A percentile compares a stretch with the other conserved stretches of the same genome.
Evolutionary conservation across 148 eudicot species (phyloP).

Genomic region (Polygonum maritimum): DNA sequence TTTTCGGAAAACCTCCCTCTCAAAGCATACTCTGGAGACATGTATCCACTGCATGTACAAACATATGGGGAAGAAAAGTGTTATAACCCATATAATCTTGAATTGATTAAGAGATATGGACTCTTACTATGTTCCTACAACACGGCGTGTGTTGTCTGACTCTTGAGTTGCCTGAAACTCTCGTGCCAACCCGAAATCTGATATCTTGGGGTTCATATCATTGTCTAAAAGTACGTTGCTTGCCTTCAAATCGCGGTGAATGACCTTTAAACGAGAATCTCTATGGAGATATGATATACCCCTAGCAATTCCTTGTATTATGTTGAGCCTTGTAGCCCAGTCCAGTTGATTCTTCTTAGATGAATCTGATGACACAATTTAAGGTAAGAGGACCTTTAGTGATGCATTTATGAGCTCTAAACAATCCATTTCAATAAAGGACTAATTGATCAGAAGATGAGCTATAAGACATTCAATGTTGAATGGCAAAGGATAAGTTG

Average conservation of each 20-base stretch:
- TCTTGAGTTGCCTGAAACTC: not conserved
- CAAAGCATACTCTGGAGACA: slow-evolving; percentile 14
- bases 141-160: not conserved
- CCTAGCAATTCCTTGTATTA: slow-evolving; percentile 21
- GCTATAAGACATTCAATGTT: too few relatives aligned
- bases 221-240: slow-evolving; percentile 23
- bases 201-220: slow-evolving; percentile 18
- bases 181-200: slow-evolving; percentile 12
- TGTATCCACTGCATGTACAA: not conserved
- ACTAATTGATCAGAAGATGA: too few relatives aligned
- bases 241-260: slow-evolving; percentile 22
- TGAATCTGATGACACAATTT: not conserved
- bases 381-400: too few relatives aligned
- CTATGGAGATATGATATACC: slow-evolving; percentile 28
- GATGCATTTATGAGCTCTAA: too few relatives aligned
- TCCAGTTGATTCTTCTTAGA: slow-evolving; percentile 2
- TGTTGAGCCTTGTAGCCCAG: slow-evolving; percentile 21
- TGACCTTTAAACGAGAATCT: slow-evolving; percentile 28
- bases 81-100: too few relatives aligned
- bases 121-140: slow-evolving; percentile 8
- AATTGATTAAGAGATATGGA: not conserved
- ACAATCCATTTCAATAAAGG: too few relatives aligned
- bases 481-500: too few relatives aligned
- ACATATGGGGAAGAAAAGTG: too few relatives aligned
- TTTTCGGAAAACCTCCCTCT: slow-evolving; percentile 4